Percentiles rank a stretch among this genome's conserved stretches.
phyloP scores from a whole-genome alignment of 2,329 filamentous ascomycete species.

The Canariomyces notabilis region DNA sequence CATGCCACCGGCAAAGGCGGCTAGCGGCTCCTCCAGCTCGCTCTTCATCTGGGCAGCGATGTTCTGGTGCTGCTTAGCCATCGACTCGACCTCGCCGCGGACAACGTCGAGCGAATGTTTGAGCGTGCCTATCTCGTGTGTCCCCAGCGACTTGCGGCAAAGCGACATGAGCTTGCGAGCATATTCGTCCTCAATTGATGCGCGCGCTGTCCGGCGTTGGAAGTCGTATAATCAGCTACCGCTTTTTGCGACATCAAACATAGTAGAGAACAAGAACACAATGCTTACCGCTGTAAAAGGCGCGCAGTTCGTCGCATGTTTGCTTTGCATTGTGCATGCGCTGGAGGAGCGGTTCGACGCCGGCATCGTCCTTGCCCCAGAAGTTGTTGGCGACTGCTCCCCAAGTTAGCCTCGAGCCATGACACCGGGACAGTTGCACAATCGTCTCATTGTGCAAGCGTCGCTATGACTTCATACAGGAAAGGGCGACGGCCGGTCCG shows the following conservation, averaged over 20 bases:
- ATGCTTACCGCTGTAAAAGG: conserved; percentile 73
- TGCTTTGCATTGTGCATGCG: conserved; percentile 93
- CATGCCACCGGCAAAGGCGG: conserved; percentile 88
- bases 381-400: conserved; percentile 91
- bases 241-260: too few species aligned
- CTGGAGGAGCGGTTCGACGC: conserved; percentile 83
- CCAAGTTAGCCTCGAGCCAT: conserved; percentile 2
- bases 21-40: conserved; percentile 88
- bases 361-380: conserved; percentile 98
- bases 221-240: conserved; percentile 1
- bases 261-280: background rate
- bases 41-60: conserved; percentile 94
- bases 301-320: conserved; percentile 87
- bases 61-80: conserved; percentile 87
- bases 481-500: conserved; percentile 27
- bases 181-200: conserved; percentile 95
- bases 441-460: background rate
- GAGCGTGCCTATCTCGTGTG: conserved; percentile 78
- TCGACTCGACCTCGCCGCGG: conserved; percentile 82
- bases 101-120: conserved; percentile 81
- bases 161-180: conserved; percentile 81
- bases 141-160: conserved; percentile 82
- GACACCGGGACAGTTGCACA: background rate
- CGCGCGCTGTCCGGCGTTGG: conserved; percentile 72
- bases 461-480: conserved; percentile 21